phyloP scores from a whole-genome alignment of 1,139 yeast species.

The Hyphopichia fennica region DNA sequence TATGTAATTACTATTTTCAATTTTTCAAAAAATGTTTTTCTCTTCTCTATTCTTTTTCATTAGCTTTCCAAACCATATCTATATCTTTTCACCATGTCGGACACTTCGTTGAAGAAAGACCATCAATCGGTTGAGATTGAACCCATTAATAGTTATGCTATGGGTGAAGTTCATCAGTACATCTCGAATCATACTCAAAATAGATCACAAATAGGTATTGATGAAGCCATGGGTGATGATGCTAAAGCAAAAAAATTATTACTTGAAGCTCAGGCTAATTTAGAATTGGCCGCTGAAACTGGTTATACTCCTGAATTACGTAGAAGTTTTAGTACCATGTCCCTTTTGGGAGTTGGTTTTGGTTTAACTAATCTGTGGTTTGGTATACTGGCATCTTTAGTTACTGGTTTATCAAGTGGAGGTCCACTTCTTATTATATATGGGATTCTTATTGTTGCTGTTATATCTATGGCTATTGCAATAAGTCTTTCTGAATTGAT shows the following conservation, averaged over 20 bases:
- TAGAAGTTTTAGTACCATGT: slow-evolving; percentile 41
- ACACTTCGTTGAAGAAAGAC: neutral
- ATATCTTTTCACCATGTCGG: slow-evolving; percentile 1
- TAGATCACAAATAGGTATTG: neutral
- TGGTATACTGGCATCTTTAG: slow-evolving; percentile 56
- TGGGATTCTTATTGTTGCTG: slow-evolving; percentile 54
- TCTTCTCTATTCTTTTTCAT: no score
- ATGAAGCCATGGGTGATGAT: slow-evolving; percentile 12
- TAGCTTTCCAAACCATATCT: no score
- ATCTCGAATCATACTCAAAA: slow-evolving; percentile 11
- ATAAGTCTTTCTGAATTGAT: slow-evolving; percentile 54
- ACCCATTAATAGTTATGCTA: slow-evolving; percentile 18
- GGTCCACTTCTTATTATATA: slow-evolving; percentile 59
- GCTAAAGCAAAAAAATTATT: slow-evolving; percentile 17
- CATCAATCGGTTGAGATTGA: slow-evolving; percentile 8
- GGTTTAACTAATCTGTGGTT: slow-evolving; percentile 66
- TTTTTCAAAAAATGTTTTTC: no score
- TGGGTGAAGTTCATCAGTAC: slow-evolving; percentile 19
- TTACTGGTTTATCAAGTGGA: slow-evolving; percentile 55
- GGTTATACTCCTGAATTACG: slow-evolving; percentile 42
- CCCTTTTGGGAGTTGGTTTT: slow-evolving; percentile 49
- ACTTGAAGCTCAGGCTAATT: slow-evolving; percentile 32
- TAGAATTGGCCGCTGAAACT: slow-evolving; percentile 31
- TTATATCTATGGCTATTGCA: slow-evolving; percentile 50
- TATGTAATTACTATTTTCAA: no score